A percentile compares a stretch with the other conserved stretches of the same genome.
These are phyloP conservation scores for Coprinellus aureogranulatus DNA, from an alignment of 768 basidiomycete genomes.

Conservation along the genomic window DNA sequence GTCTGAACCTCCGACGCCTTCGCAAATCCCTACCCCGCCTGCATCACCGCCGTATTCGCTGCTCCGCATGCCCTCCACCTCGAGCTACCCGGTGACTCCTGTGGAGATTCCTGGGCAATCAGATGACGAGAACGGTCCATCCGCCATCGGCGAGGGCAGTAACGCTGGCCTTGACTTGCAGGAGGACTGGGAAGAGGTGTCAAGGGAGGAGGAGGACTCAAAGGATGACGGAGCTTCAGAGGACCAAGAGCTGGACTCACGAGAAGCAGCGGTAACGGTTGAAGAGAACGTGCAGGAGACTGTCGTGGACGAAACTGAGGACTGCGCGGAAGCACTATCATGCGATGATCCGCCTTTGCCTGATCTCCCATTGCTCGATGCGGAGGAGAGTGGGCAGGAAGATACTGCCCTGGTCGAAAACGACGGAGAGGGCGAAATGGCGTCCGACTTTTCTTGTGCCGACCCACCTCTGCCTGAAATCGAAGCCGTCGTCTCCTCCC, in stretches of 20 bases:
- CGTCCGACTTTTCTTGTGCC: not conserved
- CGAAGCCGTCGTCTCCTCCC: not conserved
- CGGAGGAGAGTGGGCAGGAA: no score
- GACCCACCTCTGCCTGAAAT: not conserved
- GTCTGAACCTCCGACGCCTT: not conserved
- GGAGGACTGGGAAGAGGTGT: not conserved
- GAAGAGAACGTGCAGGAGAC: no score
- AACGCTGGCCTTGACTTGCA: not conserved
- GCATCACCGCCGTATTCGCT: not conserved
- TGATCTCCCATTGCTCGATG: not conserved
- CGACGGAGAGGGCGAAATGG: not conserved
- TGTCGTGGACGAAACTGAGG: not conserved
- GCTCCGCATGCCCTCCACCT: not conserved
- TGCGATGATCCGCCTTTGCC: conserved; percentile 1
- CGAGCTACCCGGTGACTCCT: not conserved
- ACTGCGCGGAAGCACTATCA: no score
- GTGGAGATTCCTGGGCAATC: not conserved
- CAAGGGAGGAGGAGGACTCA: not conserved
- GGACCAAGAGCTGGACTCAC: no score
- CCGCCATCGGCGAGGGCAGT: no score
- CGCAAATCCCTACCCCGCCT: conserved; percentile 8
- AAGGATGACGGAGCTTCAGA: no score
- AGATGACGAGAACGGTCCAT: not conserved
- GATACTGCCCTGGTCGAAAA: no score
- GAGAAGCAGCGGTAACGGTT: no score